Percentiles rank a stretch among this genome's conserved stretches.
Conservation (phyloP, 768 basidiomycete genomes). For the Phallus indusiatus region DNA sequence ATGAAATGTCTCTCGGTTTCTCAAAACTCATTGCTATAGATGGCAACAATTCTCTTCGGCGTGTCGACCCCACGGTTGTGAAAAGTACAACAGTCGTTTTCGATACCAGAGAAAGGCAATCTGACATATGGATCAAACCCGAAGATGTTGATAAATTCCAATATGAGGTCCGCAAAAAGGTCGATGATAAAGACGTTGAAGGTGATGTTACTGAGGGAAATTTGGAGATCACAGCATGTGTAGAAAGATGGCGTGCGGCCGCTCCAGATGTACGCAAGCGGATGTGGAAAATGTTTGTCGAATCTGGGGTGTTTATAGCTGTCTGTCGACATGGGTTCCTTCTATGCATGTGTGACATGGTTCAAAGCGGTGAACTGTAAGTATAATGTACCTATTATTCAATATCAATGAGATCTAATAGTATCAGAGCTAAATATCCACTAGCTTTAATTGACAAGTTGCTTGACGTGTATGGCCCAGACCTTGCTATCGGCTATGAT, state of each 20-base stretch:
- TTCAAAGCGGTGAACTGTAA: constrained; percentile 9
- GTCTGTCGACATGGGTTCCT: constrained; percentile 8
- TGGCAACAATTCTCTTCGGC: constrained; percentile 26
- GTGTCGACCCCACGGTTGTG: constrained; percentile 15
- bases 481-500: constrained; percentile 16
- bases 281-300: constrained; percentile 28
- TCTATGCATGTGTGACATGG: constrained; percentile 8
- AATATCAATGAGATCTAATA: neutral
- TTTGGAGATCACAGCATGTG: constrained; percentile 12
- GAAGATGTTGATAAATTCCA: constrained; percentile 24
- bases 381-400: neutral
- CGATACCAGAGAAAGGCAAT: neutral
- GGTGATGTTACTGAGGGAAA: too few species aligned
- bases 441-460: constrained; percentile 12
- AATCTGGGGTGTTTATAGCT: too few species aligned
- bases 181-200: neutral
- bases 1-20: constrained; percentile 20
- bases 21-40: constrained; percentile 22
- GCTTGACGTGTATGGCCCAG: constrained; percentile 5
- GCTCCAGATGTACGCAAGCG: constrained; percentile 20
- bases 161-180: constrained; percentile 19
- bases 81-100: neutral
- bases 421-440: constrained; percentile 17
- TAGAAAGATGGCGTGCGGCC: constrained; percentile 25
- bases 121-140: neutral